phyloP scores from a whole-genome alignment of 1,284 basidiomycete species.

The Cryptococcus depauperatus region DNA sequence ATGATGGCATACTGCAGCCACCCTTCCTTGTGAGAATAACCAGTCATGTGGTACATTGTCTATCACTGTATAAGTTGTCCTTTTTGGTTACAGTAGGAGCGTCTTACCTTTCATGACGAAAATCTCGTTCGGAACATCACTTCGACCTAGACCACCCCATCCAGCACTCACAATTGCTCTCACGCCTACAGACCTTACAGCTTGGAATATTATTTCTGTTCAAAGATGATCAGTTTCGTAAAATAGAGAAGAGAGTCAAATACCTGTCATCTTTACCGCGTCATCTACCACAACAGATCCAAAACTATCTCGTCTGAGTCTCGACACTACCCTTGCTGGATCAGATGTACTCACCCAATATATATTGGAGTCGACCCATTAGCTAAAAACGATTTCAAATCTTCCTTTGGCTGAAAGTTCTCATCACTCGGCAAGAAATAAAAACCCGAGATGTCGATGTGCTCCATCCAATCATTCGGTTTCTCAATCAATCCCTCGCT shows the following conservation, averaged over 20 bases:
- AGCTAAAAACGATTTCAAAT: conserved; percentile 50
- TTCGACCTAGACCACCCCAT: conserved; percentile 55
- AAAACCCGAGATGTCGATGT: conserved; percentile 58
- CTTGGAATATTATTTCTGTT: conserved; percentile 53
- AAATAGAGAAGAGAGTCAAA: too few species aligned
- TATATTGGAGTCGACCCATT: conserved; percentile 55
- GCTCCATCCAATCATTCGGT: conserved; percentile 56
- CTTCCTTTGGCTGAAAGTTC: conserved; percentile 49
- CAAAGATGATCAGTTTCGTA: too few species aligned
- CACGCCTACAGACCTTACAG: conserved; percentile 51
- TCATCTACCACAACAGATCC: conserved; percentile 55
- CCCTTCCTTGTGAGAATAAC: conserved; percentile 54
- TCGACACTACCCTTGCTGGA: not conserved
- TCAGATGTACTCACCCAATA: conserved; percentile 48
- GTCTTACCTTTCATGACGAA: conserved; percentile 50
- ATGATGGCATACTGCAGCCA: conserved; percentile 61
- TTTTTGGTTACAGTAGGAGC: not conserved
- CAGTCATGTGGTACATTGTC: conserved; percentile 63
- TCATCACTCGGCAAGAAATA: conserved; percentile 54
- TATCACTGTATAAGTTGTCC: conserved; percentile 1
- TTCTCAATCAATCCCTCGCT: conserved; percentile 57
- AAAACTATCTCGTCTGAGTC: conserved; percentile 46
- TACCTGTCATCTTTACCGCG: too few species aligned
- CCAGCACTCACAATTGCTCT: conserved; percentile 58
- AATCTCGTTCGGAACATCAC: conserved; percentile 50